Conservation (phyloP, 306 rosid genomes). For the Nissolia schottii region DNA sequence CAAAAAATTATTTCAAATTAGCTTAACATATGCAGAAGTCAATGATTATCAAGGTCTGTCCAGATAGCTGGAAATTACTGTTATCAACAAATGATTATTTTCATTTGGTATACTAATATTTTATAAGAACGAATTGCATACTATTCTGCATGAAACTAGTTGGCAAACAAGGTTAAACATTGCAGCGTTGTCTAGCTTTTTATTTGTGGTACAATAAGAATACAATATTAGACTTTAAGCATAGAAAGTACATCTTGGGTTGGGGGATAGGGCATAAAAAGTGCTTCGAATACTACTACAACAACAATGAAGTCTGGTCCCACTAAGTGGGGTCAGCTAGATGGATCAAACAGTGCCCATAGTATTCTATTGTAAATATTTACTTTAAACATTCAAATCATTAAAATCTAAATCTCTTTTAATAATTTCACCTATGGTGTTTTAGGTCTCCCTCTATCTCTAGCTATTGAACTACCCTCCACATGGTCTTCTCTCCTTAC, state of each 20-base stretch:
- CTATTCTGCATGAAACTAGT: constrained; percentile 5
- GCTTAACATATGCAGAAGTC: not conserved
- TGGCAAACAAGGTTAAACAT: constrained; percentile 2
- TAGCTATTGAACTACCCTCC: no score
- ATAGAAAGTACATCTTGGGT: not conserved
- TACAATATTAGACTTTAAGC: not conserved
- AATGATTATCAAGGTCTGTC: constrained; percentile 4
- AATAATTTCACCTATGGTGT: no score
- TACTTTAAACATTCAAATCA: no score
- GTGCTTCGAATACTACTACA: not conserved
- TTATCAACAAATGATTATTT: constrained; percentile 1
- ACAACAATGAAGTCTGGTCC: no score
- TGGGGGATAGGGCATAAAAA: not conserved
- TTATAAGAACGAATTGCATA: not conserved
- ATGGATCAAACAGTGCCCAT: no score
- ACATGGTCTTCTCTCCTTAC: no score
- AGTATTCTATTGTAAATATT: no score
- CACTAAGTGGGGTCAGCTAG: no score
- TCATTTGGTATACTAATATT: not conserved
- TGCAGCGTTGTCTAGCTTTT: constrained; percentile 6
- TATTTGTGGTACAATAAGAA: not conserved
- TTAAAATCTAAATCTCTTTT: no score
- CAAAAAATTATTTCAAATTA: not conserved
- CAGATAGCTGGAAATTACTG: constrained; percentile 5
- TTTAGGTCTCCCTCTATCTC: no score